Conservation (phyloP, 306 rosid genomes). For the Trichosanthes cucumerina region DNA sequence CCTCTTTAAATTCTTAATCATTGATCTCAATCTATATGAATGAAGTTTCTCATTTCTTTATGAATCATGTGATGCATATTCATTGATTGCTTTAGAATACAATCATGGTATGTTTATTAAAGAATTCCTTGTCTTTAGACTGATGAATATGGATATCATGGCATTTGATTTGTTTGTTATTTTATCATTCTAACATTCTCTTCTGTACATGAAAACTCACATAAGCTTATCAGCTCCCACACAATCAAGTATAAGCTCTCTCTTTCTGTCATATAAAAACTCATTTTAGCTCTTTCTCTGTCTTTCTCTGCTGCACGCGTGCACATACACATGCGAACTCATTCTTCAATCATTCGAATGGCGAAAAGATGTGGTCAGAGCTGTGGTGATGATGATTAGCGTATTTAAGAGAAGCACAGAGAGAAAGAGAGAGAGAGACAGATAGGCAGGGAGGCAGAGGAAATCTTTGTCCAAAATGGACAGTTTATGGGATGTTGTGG, state of each 20-base stretch:
- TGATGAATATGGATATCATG: background rate
- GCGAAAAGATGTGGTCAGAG: conserved; percentile 22
- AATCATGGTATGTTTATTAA: background rate
- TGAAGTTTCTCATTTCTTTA: background rate
- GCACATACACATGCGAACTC: conserved; percentile 40
- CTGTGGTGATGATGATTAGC: conserved; percentile 39
- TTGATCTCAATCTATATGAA: conserved; percentile 5
- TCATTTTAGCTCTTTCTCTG: conserved; percentile 10
- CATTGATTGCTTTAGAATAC: conserved; percentile 5
- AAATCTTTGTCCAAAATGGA: conserved; percentile 41
- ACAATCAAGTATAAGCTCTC: conserved; percentile 2
- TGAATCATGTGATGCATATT: background rate
- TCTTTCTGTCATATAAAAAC: background rate
- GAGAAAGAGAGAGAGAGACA: conserved; percentile 14
- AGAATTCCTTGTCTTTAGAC: background rate
- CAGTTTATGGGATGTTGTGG: conserved; percentile 44
- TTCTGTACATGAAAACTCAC: background rate
- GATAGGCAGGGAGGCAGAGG: conserved; percentile 17
- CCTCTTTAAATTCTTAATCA: conserved; percentile 6
- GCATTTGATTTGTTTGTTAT: background rate
- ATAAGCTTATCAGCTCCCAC: conserved; percentile 3
- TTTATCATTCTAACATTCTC: background rate
- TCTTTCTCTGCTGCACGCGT: conserved; percentile 30
- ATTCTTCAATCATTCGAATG: conserved; percentile 26
- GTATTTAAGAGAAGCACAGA: conserved; percentile 42